Base-by-base conservation (phyloP, 345 rosid species). In the Hypericum perforatum region DNA sequence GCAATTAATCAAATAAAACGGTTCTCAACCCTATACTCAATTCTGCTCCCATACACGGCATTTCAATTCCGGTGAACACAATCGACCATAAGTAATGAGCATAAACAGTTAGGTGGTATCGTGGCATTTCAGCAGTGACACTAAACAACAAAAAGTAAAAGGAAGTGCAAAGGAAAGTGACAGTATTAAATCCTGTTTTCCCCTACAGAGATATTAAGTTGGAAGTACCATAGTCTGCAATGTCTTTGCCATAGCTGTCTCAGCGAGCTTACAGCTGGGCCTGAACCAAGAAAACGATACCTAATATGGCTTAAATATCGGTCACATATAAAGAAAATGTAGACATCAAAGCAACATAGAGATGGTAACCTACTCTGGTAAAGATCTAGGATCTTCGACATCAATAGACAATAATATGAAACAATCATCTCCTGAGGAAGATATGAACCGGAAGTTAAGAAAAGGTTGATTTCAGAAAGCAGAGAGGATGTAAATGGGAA, bases 291-390 rank as follows among this genome's bases (percentile, higher is more conserved):
- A 66, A 85, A 85, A 14, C 84, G 89, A 59, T 79, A 89, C 69
- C 95, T 82, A 63, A 32, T 41, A 53, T 53, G 53, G 59, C 53
- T 61, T 49, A 53, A 47, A 59, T 52, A 52, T 41, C 53, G 6
- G 42, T 16, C 44, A 66, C 44, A 22, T 22, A 22, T 22, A 22
- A 22, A 22, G 32, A 22, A 22, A 22, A 22, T 22, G 32, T 22
- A 22, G 32, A 1, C 4, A 4, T 22, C 32, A 22, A 22, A 22
- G 32, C 32, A 22, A 22, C 32, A 22, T 4, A 22, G 32, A 16
- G 52, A 67, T 58, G 48, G 52, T 51, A 66, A 67, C 75, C 68
- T 78, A 89, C 96, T 79, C 89, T 44, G 96, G 91, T 53, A 85
- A 47, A 52, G 80, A 69, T 53, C 65, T 79, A 53, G 95, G 95